Conservation (phyloP, 768 basidiomycete species). For the Coprinopsis sp. region DNA sequence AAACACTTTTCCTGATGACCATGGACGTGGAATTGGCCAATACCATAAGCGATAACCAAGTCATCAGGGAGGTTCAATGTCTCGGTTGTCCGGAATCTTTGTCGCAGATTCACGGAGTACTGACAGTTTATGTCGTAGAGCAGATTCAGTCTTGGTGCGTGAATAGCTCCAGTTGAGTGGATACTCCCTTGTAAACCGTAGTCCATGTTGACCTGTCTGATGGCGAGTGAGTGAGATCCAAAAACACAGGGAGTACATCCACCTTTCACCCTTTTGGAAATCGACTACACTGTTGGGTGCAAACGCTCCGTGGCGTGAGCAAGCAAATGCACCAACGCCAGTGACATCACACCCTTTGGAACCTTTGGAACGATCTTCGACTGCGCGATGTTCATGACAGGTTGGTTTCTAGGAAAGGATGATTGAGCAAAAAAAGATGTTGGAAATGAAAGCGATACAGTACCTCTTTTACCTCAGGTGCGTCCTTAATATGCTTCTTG, state of each 20-base stretch:
- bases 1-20: conserved; percentile 23
- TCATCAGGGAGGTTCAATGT: neutral
- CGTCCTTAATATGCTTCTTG: conserved; percentile 1
- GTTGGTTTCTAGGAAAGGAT: neutral
- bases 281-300: conserved; percentile 16
- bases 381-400: conserved; percentile 6
- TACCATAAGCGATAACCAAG: conserved; percentile 10
- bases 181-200: conserved; percentile 16
- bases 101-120: conserved; percentile 9
- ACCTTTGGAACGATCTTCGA: neutral
- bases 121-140: conserved; percentile 20
- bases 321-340: conserved; percentile 15
- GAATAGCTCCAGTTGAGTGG: conserved; percentile 4
- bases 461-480: conserved; percentile 3
- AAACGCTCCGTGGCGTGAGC: conserved; percentile 20
- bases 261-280: conserved; percentile 20
- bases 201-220: conserved; percentile 23
- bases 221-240: too few relatives aligned
- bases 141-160: neutral
- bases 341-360: conserved; percentile 7
- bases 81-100: neutral
- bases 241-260: neutral
- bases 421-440: neutral
- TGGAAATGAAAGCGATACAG: neutral
- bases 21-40: conserved; percentile 28